A percentile compares a stretch with the other conserved stretches of the same genome.
phyloP scores from a whole-genome alignment of 768 basidiomycete genomes.

The Phaeotremella fagi region DNA sequence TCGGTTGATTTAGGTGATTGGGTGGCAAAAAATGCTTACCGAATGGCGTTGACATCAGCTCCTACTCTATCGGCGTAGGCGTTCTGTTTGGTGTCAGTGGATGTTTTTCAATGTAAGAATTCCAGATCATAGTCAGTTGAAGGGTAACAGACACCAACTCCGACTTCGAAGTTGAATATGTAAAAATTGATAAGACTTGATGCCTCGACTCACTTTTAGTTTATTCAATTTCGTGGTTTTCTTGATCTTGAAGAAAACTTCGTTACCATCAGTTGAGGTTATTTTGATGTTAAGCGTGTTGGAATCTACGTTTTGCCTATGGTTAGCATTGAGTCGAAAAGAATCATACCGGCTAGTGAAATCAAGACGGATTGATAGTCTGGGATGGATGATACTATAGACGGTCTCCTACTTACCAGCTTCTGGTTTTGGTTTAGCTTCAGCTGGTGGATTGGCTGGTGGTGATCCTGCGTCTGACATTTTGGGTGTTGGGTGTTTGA shows the following conservation, averaged over 20 bases:
- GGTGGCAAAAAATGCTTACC: constrained; percentile 61
- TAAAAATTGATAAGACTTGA: too few species aligned
- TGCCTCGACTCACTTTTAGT: constrained; percentile 62
- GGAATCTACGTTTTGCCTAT: background rate
- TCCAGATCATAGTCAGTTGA: too few species aligned
- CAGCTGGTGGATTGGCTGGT: constrained; percentile 13
- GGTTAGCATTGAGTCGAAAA: too few species aligned
- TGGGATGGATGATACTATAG: background rate
- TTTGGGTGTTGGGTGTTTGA: background rate
- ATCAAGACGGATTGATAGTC: too few species aligned
- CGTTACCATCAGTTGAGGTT: constrained; percentile 58
- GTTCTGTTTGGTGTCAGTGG: constrained; percentile 37
- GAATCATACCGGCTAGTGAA: too few species aligned
- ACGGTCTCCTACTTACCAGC: constrained; percentile 16
- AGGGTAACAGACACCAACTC: too few species aligned
- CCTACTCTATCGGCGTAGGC: constrained; percentile 91
- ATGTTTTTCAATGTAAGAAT: background rate
- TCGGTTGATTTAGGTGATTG: background rate
- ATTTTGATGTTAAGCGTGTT: constrained; percentile 46
- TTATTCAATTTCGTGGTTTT: constrained; percentile 86
- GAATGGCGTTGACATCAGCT: constrained; percentile 78
- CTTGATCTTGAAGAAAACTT: constrained; percentile 97
- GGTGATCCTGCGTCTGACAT: constrained; percentile 41
- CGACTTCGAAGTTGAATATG: background rate
- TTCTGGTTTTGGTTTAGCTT: constrained; percentile 38